A percentile compares a stretch with the other conserved stretches of the same genome.
These are phyloP conservation scores for Viridothelium virens DNA, from an alignment of 495 filamentous ascomycete species.

Conservation along the genomic window DNA sequence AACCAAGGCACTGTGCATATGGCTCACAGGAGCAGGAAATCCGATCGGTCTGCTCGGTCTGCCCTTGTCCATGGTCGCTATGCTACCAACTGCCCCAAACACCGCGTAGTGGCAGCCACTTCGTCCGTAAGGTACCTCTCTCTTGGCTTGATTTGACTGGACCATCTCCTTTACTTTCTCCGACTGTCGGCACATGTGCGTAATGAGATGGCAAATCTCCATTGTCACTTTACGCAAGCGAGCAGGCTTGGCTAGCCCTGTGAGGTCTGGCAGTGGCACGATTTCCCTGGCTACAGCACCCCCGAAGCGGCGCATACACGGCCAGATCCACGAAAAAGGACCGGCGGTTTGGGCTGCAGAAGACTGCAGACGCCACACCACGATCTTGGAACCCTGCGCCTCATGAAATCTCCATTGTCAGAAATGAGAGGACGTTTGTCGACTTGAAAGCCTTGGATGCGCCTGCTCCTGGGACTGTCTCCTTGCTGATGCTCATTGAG, in stretches of 20 bases:
- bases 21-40: too few relatives aligned
- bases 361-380: neutral
- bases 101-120: conserved; percentile 9
- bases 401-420: too few relatives aligned
- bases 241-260: neutral
- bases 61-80: neutral
- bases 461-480: too few relatives aligned
- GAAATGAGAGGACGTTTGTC: too few relatives aligned
- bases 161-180: conserved; percentile 1
- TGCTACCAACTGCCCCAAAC: neutral
- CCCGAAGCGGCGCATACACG: neutral
- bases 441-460: too few relatives aligned
- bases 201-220: neutral
- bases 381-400: neutral
- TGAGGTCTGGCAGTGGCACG: neutral
- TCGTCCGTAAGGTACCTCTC: neutral
- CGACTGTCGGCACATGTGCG: neutral
- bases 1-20: too few relatives aligned
- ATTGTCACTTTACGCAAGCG: neutral
- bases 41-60: neutral
- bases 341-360: neutral
- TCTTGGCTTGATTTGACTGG: neutral
- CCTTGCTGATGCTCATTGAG: too few relatives aligned
- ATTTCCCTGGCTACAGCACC: too few relatives aligned
- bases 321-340: neutral